Evolutionary conservation across 148 eudicot species (phyloP).

Genomic region (Rhododendron simsii): DNA sequence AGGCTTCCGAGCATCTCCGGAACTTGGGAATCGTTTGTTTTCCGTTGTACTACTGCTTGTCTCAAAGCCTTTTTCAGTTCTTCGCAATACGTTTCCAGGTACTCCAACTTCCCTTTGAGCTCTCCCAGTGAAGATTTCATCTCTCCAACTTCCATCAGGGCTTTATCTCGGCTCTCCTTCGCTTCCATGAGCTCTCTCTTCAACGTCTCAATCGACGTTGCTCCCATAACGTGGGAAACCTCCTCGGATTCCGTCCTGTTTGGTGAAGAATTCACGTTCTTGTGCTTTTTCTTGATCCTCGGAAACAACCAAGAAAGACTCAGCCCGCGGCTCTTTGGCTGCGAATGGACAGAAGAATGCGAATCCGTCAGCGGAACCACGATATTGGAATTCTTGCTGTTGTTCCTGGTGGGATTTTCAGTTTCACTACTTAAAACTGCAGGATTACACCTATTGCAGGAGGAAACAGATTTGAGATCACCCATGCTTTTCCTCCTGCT

Average conservation of each 20-base stretch:
- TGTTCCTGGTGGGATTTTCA: conserved; percentile 22
- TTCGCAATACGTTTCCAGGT: conserved; percentile 69
- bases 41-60: conserved; percentile 28
- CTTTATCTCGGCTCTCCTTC: conserved; percentile 59
- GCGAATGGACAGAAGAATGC: conserved; percentile 44
- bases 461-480: conserved; percentile 56
- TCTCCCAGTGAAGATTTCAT: conserved; percentile 80
- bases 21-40: conserved; percentile 21
- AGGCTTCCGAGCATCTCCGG: conserved; percentile 18
- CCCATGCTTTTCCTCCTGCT: conserved; percentile 68
- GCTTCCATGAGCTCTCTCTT: conserved; percentile 71
- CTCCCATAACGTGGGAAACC: conserved; percentile 41
- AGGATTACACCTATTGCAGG: conserved; percentile 65
- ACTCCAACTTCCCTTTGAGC: conserved; percentile 58
- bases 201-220: conserved; percentile 43
- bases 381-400: conserved; percentile 39
- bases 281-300: conserved; percentile 57
- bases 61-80: conserved; percentile 71
- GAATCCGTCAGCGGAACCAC: conserved; percentile 65
- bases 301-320: conserved; percentile 72
- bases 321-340: conserved; percentile 40
- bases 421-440: conserved; percentile 34
- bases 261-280: conserved; percentile 52
- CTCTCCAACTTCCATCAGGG: conserved; percentile 54
- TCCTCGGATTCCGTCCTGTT: conserved; percentile 54